Base-by-base conservation (phyloP, 202 grass and related monocot genomes). In the Elaeis oleifera region DNA sequence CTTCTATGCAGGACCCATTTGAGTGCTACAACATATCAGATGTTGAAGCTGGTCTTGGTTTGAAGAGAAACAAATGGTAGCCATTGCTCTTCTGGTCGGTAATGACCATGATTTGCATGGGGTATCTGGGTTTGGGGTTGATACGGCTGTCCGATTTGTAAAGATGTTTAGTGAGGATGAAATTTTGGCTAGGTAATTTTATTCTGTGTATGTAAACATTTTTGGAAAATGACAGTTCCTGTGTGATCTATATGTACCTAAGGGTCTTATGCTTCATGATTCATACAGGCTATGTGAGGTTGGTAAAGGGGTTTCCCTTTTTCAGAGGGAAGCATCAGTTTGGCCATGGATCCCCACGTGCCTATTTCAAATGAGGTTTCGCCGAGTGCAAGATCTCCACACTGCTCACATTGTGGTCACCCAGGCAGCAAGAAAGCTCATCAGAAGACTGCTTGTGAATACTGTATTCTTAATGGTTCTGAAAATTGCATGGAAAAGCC, bases 41-140 rank as follows among this genome's bases (percentile, higher is more conserved):
- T 58, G 84, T 99, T 26, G 94, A 99, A 63, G 60, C 81, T 81
- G 77, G 84, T 51, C 80, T 99, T 53, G 88, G 85, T 57, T 60
- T 99, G 59, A 92, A 81, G 75, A 92, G 94, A 84, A 86, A 69
- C 79, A 99, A 77, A 79, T 99, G 88, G 83, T 99, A 48, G 80
- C 94, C 54, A 92, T 92, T 77, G 84, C 85, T 26, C 84, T 99
- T 64, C 79, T 89, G 76, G 78, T 86, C 71, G 94, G 94, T 27
- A 89, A 79, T 60, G 94, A 99, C 48, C 74, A 89, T 74, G 82
- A 88, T 74, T 82, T 92, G 63, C 71, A 82, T 69, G 94, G 94
- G 9, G 72, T 99, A 19, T 66, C 79, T 56, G 94, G 94, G 69
- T 76, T 99, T 73, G 94, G 94, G 54, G 51, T 84, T 64, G 94